Evolutionary conservation across 2,329 filamentous ascomycete genomes (phyloP), one percentile per base, ranked within the genome.

Genomic region (Coniochaeta sp.): DNA sequence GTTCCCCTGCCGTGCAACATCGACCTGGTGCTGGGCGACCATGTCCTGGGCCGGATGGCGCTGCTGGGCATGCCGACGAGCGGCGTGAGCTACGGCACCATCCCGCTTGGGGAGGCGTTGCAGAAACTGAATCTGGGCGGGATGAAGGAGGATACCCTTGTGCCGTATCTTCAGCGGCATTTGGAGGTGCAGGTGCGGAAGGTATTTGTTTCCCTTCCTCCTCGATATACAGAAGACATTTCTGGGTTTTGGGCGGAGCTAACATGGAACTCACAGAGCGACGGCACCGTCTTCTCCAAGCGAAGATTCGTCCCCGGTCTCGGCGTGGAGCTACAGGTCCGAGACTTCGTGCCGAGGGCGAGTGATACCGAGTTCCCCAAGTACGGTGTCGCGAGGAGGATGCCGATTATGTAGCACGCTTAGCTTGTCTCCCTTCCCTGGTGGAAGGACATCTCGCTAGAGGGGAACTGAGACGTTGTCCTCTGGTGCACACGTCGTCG

Each of bases 1-100:
- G 54, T 74, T 12, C 61, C 61, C 5, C 60, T 72, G 20, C 71
- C 70, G 2, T 68, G 64, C 55, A 61, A 60, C 18, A 62, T 75
- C 45, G 56, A 65, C 13, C 52, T 74, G n/a, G 61, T 64, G 31
- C 52, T 71, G 7, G 58, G 56, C 3, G 59, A 58, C 1, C 22
- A 52, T 4, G 54, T 61, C 22, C 63, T 65, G 22, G 71, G 69
- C 14, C 61, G 61, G 28, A 63, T 68, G 55, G 56, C 61, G 20
- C 53, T 74, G 14, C 61, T 74, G 13, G 56, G 53, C n/a, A 69
- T 72, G 68, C 72, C 71, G 13, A 51, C 47, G 26, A 24, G 46
- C 27, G 58, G 57, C 0, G 42, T 63, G 5, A 55, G 18, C 7
- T 68, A 57, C 32, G 59, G 51, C 10, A 54, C 50, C 4, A 24